Conservation (phyloP, 495 filamentous ascomycete genomes). For the Lasiosphaeria miniovina region DNA sequence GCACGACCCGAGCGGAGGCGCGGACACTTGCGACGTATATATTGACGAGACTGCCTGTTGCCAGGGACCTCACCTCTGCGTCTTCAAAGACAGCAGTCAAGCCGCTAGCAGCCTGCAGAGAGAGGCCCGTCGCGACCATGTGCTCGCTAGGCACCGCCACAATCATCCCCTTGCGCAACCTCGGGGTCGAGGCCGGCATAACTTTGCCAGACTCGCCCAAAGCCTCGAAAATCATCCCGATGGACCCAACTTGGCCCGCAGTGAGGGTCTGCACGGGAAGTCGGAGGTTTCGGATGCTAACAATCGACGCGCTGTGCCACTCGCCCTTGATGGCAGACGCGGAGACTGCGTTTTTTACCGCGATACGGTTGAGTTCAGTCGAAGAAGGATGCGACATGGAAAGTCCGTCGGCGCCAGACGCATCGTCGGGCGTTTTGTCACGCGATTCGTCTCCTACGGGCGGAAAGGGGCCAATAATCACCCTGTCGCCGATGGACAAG, state of each 20-base stretch:
- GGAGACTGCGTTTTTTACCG: conserved; percentile 37
- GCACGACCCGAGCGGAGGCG: conserved; percentile 65
- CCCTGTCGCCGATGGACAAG: conserved; percentile 72
- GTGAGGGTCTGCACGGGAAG: conserved; percentile 74
- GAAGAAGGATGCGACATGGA: conserved; percentile 44
- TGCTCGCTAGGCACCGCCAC: conserved; percentile 56
- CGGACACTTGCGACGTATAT: conserved; percentile 87
- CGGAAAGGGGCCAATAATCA: conserved; percentile 77
- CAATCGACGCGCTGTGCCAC: conserved; percentile 75
- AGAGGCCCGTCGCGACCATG: conserved; percentile 44
- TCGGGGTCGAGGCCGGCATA: conserved; percentile 24
- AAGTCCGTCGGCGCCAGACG: conserved; percentile 34
- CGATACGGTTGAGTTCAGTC: conserved; percentile 39
- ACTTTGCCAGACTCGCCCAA: conserved; percentile 22
- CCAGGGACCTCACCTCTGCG: conserved; percentile 36
- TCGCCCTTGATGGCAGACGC: conserved; percentile 52
- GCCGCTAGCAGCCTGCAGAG: conserved; percentile 54
- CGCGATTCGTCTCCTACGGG: conserved; percentile 39
- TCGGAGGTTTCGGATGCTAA: conserved; percentile 83
- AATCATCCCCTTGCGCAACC: conserved; percentile 83
- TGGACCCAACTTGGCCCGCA: conserved; percentile 83
- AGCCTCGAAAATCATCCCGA: conserved; percentile 66
- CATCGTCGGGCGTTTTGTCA: conserved; percentile 36
- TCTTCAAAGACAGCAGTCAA: conserved; percentile 51
- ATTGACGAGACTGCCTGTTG: conserved; percentile 60